Conservation (phyloP, 371 early-diverging fungal genomes). For the Lichtheimia corymbifera region DNA sequence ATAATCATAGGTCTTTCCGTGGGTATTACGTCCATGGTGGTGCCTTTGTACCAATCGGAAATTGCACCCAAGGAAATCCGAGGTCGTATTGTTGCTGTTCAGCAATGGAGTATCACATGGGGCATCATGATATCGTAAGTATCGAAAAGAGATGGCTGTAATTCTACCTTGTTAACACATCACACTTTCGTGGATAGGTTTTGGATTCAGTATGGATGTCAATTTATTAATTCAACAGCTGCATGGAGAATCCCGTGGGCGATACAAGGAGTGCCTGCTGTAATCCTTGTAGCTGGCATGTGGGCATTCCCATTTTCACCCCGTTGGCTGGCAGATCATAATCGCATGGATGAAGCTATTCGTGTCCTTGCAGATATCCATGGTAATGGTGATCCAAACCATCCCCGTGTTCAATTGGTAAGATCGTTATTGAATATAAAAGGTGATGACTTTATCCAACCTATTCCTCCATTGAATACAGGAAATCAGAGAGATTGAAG, state of each 20-base stretch:
- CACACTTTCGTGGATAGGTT: slow-evolving; percentile 7
- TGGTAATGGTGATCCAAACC: slow-evolving; percentile 49
- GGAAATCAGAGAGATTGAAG: slow-evolving; percentile 70
- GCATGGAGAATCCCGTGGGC: slow-evolving; percentile 84
- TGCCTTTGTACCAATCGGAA: slow-evolving; percentile 80
- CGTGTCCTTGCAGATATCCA: slow-evolving; percentile 72
- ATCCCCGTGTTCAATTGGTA: slow-evolving; percentile 43
- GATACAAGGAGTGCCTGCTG: slow-evolving; percentile 80
- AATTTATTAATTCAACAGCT: slow-evolving; percentile 25
- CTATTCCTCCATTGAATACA: neutral
- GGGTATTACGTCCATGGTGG: slow-evolving; percentile 65
- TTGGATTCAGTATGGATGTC: slow-evolving; percentile 28
- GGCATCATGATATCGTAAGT: slow-evolving; percentile 55
- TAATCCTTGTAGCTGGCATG: slow-evolving; percentile 66
- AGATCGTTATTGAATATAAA: neutral
- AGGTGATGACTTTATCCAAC: neutral
- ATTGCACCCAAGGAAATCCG: slow-evolving; percentile 72
- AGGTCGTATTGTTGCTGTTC: slow-evolving; percentile 73
- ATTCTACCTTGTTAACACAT: neutral
- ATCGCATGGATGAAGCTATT: slow-evolving; percentile 69
- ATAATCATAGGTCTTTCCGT: slow-evolving; percentile 33
- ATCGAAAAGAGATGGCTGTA: neutral
- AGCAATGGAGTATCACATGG: slow-evolving; percentile 79
- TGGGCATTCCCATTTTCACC: slow-evolving; percentile 82
- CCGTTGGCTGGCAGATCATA: slow-evolving; percentile 78